Evolutionary conservation across 495 filamentous ascomycete species (phyloP).

Genomic region (Beverwykella pulmonaria): DNA sequence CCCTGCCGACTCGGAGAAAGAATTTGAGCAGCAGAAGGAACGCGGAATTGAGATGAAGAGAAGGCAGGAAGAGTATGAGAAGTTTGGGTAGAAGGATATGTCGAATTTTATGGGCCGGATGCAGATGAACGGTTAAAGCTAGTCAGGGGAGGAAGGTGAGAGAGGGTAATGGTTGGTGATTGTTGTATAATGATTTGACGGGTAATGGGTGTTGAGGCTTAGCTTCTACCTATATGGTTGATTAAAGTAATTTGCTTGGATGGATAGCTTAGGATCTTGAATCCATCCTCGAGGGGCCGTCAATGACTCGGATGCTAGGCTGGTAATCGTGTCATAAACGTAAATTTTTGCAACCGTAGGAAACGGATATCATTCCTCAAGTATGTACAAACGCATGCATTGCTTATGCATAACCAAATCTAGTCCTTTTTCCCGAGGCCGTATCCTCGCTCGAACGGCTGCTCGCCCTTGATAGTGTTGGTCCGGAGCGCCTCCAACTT

Average conservation of each 20-base stretch:
- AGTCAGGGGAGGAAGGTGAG: not conserved
- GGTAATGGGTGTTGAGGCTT: not conserved
- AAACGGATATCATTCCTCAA: conserved; percentile 18
- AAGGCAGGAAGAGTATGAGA: conserved; percentile 1
- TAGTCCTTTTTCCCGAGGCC: not conserved
- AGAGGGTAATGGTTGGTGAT: no score
- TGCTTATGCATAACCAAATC: not conserved
- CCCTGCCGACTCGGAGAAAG: conserved; percentile 3
- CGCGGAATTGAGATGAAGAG: not conserved
- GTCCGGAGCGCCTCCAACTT: conserved; percentile 44
- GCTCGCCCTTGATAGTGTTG: conserved; percentile 40
- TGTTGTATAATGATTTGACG: not conserved
- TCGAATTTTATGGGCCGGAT: not conserved
- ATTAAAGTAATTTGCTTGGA: not conserved
- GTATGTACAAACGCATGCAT: conserved; percentile 4
- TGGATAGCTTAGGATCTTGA: not conserved
- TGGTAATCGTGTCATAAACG: not conserved
- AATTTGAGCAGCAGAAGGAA: conserved; percentile 9
- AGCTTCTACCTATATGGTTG: not conserved
- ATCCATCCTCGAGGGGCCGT: not conserved
- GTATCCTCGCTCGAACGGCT: conserved; percentile 13
- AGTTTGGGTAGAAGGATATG: not conserved
- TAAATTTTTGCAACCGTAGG: not conserved
- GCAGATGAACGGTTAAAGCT: conserved; percentile 5
- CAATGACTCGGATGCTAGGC: not conserved